Base-by-base conservation (phyloP, 805 yeast species). In the Brettanomyces custersianus region DNA sequence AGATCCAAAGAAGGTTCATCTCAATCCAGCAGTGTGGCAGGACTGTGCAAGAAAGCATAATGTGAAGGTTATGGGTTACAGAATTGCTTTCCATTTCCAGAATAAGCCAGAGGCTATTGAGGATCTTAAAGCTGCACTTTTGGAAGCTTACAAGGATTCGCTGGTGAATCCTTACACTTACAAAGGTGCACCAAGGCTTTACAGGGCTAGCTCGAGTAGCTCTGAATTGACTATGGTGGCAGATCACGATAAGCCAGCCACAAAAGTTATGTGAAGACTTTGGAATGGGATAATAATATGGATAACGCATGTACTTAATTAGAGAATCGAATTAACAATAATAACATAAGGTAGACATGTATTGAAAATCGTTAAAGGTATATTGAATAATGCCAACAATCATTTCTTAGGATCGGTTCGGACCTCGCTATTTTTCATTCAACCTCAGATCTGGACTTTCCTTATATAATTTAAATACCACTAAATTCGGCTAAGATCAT, bases 1-100 rank as follows among this genome's bases (percentile, higher is more conserved):
- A 35, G 90, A 87, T 53, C 58, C 74, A 39, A 49, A 45, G 40
- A 57, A 56, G 26, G 72, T 71, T 44, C 63, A 63, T 35, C 70
- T 86, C 57, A 73, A 79, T 51, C 74, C 78, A 20, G 29, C 18
- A 2, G 66, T 68, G 45, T 36, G 51, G 20, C 16, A 31, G 4
- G 29, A 33, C 13, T 21, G 32, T 20, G 85, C 80, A 40, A 55
- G 63, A 30, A 73, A 80, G 48, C 64, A 76, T 51, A 72, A 74
- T 33, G 68, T 88, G 38, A 77, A 71, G 46, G 58, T 80, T 26
- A 69, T 70, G 71, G 86, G 87, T 34, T 77, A 77, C 35, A 72
- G 96, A 51, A 59, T 88, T 31, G 85, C 94, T 1, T 80, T 87
- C 67, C 95, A 85, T 47, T 77, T 74, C 56, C 87, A 79, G 58